phyloP scores from a whole-genome alignment of 2,329 filamentous ascomycete genomes.

The Aschersonia sp. region DNA sequence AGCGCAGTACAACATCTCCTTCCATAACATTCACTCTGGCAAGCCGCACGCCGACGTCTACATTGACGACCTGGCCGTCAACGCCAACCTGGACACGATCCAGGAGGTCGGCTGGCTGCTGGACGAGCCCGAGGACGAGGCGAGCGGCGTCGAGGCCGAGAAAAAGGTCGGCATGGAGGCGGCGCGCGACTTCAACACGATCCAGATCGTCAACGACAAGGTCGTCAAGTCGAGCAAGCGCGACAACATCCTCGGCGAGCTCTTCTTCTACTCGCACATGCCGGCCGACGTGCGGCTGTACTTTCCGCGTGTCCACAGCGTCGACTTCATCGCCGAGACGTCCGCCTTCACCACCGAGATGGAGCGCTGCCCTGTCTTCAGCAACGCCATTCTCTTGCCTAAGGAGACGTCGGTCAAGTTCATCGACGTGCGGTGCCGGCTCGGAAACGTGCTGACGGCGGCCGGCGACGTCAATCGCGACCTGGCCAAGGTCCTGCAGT shows the following conservation, averaged over 20 bases:
- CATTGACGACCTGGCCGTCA: slow-evolving; percentile 10
- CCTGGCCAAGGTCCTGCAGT: slow-evolving; percentile 15
- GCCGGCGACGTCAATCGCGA: slow-evolving; percentile 16
- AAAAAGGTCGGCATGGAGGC: slow-evolving; percentile 13
- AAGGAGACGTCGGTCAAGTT: slow-evolving; percentile 13
- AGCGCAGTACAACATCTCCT: slow-evolving; percentile 12
- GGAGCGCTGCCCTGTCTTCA: slow-evolving; percentile 15
- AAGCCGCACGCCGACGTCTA: slow-evolving; percentile 16
- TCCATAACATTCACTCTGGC: slow-evolving; percentile 15
- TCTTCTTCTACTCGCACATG: slow-evolving; percentile 18
- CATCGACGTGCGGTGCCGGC: slow-evolving; percentile 13
- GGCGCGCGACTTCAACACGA: slow-evolving; percentile 15
- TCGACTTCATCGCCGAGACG: slow-evolving; percentile 13
- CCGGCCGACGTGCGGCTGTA: not conserved
- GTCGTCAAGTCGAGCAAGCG: slow-evolving; percentile 16
- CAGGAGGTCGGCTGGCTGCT: not conserved
- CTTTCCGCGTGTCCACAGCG: slow-evolving; percentile 12
- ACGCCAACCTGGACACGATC: slow-evolving; percentile 1
- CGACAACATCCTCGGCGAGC: slow-evolving; percentile 15
- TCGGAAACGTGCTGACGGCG: slow-evolving; percentile 8
- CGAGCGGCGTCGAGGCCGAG: not conserved
- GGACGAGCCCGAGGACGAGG: not conserved
- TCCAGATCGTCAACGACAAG: slow-evolving; percentile 14
- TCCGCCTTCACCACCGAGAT: slow-evolving; percentile 13
- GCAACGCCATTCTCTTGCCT: slow-evolving; percentile 13